Evolutionary conservation across 805 yeast genomes (phyloP), one percentile per base, ranked within the genome.

Genomic region (Starmerella cellae): DNA sequence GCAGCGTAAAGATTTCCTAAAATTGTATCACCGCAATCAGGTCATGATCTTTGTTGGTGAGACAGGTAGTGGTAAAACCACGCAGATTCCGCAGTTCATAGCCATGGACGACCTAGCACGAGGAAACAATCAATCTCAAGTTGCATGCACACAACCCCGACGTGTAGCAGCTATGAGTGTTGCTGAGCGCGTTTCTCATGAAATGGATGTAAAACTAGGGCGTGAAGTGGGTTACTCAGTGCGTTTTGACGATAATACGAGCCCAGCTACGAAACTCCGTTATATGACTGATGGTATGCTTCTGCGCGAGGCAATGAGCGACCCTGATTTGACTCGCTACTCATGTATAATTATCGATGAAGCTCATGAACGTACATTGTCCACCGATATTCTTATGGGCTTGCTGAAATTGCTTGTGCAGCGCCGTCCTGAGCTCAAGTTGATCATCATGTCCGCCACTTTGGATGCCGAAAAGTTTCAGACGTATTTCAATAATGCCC

Each of bases 211-310:
- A 5, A 69, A 73, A 46, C 65, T 88, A 39, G 98, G 98, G 28
- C 80, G 79, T 51, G 94, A 88, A 63, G 97, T 88, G 46, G 98
- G 98, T 66, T 88, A 88, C 65, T 75, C 80, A 51, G 82, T 88
- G 54, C 79, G 98, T 67, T 88, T 88, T 59, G 97, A 91, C 54
- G 87, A 88, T 63, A 82, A 75, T 54, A 82, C 95, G 2, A 68
- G 81, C 32, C 69, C 71, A 42, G 80, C 76, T 52, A 88, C 98
- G 5, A 72, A 87, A 29, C 68, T 88, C 56, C 84, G 85, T 63
- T 88, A 91, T 67, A 83, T 88, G 96, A 88, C 98, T 10, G 98
- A 88, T 67, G 98, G 98, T 77, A 87, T 88, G 96, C 71, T 88
- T 41, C 67, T 88, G 52, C 74, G 96, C 58, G 98, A 88, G 64